Conservation (phyloP, 2,329 filamentous ascomycete genomes). For the Phyllosticta paracitricarpa region DNA sequence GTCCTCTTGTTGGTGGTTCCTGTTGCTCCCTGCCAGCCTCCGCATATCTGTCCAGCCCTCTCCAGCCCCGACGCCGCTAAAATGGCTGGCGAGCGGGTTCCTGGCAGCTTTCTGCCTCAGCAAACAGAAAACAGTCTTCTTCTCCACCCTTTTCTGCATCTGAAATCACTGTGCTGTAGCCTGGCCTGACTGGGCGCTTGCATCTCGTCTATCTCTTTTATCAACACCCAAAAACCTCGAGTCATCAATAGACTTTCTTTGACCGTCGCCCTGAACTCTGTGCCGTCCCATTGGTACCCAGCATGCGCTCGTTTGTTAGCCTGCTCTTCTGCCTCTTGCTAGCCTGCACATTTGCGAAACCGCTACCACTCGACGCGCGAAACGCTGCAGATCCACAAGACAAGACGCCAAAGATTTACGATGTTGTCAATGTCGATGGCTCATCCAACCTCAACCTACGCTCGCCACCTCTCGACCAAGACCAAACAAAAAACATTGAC, state of each 20-base stretch:
- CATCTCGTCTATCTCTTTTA: background rate
- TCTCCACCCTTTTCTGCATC: background rate
- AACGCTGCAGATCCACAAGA: background rate
- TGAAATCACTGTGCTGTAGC: background rate
- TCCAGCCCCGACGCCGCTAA: background rate
- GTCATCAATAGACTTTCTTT: background rate
- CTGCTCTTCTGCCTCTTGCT: constrained; percentile 4
- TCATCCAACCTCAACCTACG: background rate
- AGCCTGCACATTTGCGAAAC: constrained; percentile 1
- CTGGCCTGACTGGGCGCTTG: background rate
- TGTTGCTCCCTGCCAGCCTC: constrained; percentile 2
- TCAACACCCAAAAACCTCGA: background rate
- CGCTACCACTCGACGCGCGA: constrained; percentile 5
- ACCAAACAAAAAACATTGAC: constrained; percentile 9
- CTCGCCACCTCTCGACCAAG: background rate
- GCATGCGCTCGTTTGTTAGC: constrained; percentile 3
- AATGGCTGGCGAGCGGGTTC: background rate
- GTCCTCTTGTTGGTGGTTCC: background rate
- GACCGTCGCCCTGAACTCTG: background rate
- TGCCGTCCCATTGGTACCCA: background rate
- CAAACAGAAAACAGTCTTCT: background rate
- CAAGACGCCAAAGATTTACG: background rate
- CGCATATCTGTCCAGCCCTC: background rate
- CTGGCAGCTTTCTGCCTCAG: background rate
- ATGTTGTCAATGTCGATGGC: constrained; percentile 7